Base-by-base conservation (phyloP, 768 basidiomycete species). In the Boletus subcaerulescens region DNA sequence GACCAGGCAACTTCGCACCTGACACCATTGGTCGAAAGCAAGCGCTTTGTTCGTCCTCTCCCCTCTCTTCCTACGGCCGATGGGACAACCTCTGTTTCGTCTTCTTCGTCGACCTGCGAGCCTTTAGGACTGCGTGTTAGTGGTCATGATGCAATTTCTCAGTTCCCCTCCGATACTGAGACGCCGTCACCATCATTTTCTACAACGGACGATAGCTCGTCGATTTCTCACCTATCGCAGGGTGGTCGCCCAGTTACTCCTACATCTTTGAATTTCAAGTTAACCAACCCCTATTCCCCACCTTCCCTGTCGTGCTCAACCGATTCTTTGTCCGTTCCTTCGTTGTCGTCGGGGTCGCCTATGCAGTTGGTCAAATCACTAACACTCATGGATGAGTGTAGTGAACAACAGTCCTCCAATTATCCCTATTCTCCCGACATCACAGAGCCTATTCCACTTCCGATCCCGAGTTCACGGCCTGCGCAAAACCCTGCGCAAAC, bases 291-390 rank as follows among this genome's bases (percentile, higher is more conserved):
- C 33, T 61, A 58, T 46, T 64, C 63, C n/a, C 74, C 79, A 41
- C 82, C 83, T 9, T 79, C 77, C 12, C 70, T 85, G 9, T 79
- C 82, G 6, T 80, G 81, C 6, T 84, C 83, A 5, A 76, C 79
- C 0, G 86, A 87, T 56, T 87, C 86, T 2, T 64, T 87, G 46
- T 77, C 76, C 11, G 80, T 83, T 13, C 80, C 79, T 3, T 76
- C 80, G 3, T 74, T 76, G 7, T 79, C 81, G 9, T 84, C 85
- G 14, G 79, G 55, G 4, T 71, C 70, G 35, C 70, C 71, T 5
- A 55, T 67, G 18, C 60, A 59, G 24, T 52, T 63, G 52, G 47
- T 71, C 31, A 80, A 77, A 53, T 60, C 78, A 58, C 65, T 81
- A 29, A 70, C 70, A 5, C 63, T 75, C 14, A 57, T 65, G 46